A percentile compares a stretch with the other conserved stretches of the same genome.
Evolutionary conservation across 2,329 filamentous ascomycete species (phyloP).

Genomic region (Metarhizium sp.): DNA sequence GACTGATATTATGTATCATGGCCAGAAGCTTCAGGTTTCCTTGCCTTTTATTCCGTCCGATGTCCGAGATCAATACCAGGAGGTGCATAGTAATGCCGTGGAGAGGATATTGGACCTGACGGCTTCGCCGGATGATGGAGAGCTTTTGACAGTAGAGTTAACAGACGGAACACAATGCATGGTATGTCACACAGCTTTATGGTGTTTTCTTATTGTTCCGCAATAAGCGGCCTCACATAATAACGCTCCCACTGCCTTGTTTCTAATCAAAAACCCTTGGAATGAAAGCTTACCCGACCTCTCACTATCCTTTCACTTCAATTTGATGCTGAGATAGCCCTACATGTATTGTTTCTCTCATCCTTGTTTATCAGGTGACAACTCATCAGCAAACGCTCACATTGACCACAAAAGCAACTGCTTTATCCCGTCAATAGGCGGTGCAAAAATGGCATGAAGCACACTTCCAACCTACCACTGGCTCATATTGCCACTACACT

Average conservation of each 20-base stretch:
- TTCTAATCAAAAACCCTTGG: neutral
- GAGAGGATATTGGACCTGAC: constrained; percentile 25
- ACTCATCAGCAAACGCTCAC: neutral
- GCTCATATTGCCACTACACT: neutral
- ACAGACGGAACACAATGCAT: constrained; percentile 34
- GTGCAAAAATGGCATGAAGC: neutral
- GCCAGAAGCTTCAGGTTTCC: constrained; percentile 17
- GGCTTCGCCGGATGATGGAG: constrained; percentile 13
- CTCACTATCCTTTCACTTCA: neutral
- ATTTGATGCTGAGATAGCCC: neutral
- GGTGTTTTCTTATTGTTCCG: neutral
- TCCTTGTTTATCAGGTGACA: neutral
- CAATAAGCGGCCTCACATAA: neutral
- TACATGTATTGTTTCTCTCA: neutral
- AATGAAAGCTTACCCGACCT: neutral
- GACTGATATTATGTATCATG: neutral
- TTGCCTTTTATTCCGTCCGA: constrained; percentile 19
- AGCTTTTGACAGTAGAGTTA: constrained; percentile 31
- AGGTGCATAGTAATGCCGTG: constrained; percentile 26
- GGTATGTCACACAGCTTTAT: constrained; percentile 19
- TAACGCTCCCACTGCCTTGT: neutral
- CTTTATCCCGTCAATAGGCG: too few species aligned
- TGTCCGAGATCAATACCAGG: constrained; percentile 19
- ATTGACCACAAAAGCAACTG: neutral
- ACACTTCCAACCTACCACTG: neutral